These are phyloP conservation scores for Knoxdaviesia capensis DNA, from an alignment of 2,329 filamentous ascomycete genomes.

Conservation along the genomic window DNA sequence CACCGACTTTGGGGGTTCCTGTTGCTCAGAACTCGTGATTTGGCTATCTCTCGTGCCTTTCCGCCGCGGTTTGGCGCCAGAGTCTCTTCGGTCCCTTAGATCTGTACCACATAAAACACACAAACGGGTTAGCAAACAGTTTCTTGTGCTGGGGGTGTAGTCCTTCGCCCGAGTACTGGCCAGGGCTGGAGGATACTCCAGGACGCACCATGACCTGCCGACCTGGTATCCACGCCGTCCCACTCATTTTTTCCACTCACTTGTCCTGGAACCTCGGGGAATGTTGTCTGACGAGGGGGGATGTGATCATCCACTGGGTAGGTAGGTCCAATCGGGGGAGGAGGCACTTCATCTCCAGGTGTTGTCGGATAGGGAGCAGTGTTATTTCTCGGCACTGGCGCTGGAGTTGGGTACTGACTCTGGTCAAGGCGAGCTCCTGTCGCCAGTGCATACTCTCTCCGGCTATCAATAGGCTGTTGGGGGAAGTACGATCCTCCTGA, in stretches of 20 bases:
- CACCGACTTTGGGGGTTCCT: slow-evolving; percentile 18
- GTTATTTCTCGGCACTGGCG: slow-evolving; percentile 3
- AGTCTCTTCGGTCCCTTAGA: too few relatives aligned
- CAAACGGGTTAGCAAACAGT: background rate
- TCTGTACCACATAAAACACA: background rate
- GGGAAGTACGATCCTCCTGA: slow-evolving; percentile 31
- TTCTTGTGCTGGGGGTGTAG: slow-evolving; percentile 9
- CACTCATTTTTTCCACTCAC: background rate
- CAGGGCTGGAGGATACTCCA: slow-evolving; percentile 4
- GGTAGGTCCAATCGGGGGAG: slow-evolving; percentile 16
- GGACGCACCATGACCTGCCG: too few relatives aligned
- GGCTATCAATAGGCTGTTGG: slow-evolving; percentile 15
- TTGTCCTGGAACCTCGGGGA: slow-evolving; percentile 10
- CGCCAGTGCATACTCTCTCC: slow-evolving; percentile 4
- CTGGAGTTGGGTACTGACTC: slow-evolving; percentile 8
- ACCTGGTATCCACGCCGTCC: too few relatives aligned
- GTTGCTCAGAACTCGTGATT: background rate
- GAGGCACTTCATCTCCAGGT: slow-evolving; percentile 13
- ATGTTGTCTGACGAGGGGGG: slow-evolving; percentile 13
- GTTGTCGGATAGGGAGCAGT: slow-evolving; percentile 15
- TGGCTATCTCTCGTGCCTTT: background rate
- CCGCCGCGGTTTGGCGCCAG: background rate
- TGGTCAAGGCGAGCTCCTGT: slow-evolving; percentile 7
- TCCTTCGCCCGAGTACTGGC: slow-evolving; percentile 10
- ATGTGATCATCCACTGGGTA: background rate